phyloP scores from a whole-genome alignment of 2,329 filamentous ascomycete genomes.

The Basipetospora chlamydospora region DNA sequence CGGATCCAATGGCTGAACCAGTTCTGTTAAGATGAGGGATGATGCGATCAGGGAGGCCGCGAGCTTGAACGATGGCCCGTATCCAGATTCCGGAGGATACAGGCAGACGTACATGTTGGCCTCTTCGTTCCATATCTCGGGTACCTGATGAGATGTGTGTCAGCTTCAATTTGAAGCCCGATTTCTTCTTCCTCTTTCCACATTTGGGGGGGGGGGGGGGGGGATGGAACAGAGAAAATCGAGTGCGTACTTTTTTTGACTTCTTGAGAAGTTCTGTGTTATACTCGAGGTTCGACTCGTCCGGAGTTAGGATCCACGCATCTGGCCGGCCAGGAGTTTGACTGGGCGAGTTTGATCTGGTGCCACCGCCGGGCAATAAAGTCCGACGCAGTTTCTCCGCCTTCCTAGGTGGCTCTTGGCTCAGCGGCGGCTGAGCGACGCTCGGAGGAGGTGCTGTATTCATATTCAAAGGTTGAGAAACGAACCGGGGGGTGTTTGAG shows the following conservation, averaged over 20 bases:
- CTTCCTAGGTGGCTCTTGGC: constrained; percentile 1
- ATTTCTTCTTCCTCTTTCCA: too few relatives aligned
- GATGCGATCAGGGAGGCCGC: constrained; percentile 36
- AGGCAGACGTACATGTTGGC: constrained; percentile 45
- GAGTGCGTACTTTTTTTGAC: constrained; percentile 35
- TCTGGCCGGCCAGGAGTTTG: constrained; percentile 12
- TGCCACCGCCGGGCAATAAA: constrained; percentile 37
- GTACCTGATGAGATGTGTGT: constrained; percentile 28
- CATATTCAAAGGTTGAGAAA: too few relatives aligned
- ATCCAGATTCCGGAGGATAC: constrained; percentile 32
- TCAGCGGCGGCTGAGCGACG: too few relatives aligned
- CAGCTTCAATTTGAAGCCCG: too few relatives aligned
- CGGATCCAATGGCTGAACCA: constrained; percentile 16
- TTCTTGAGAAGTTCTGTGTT: constrained; percentile 35
- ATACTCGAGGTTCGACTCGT: constrained; percentile 39
- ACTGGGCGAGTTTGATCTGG: constrained; percentile 33
- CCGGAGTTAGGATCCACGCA: constrained; percentile 39
- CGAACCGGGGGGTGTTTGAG: too few relatives aligned
- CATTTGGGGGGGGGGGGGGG: too few relatives aligned
- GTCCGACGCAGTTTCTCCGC: constrained; percentile 26
- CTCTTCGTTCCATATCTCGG: constrained; percentile 50
- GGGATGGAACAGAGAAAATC: neutral
- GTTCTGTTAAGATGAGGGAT: constrained; percentile 38
- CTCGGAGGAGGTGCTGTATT: too few relatives aligned
- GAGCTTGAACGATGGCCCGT: constrained; percentile 46